phyloP scores from a whole-genome alignment of 441 rosid genomes.

The Mallotus repandus region DNA sequence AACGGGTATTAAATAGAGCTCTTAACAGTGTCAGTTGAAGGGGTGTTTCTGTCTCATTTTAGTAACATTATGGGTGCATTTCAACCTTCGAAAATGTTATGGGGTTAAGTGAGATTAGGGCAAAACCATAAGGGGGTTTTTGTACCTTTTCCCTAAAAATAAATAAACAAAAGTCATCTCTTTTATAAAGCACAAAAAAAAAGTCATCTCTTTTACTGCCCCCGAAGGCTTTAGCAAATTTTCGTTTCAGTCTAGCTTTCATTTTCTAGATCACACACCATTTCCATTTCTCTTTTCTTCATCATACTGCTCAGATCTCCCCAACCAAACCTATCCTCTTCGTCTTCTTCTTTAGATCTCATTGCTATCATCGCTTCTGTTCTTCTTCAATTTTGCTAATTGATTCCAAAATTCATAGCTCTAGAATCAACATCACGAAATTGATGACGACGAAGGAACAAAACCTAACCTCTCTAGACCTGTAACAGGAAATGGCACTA shows the following conservation, averaged over 20 bases:
- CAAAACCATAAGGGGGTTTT: too few relatives aligned
- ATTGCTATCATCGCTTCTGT: not conserved
- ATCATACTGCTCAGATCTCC: conserved; percentile 14
- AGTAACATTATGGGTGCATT: too few relatives aligned
- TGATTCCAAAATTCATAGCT: conserved; percentile 1
- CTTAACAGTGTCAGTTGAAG: too few relatives aligned
- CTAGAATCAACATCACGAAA: too few relatives aligned
- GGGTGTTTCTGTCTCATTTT: too few relatives aligned
- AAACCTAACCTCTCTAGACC: conserved; percentile 30
- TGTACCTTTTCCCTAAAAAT: not conserved
- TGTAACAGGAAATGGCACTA: conserved; percentile 52
- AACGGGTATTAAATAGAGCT: too few relatives aligned
- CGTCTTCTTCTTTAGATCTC: conserved; percentile 23
- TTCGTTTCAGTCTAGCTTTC: conserved; percentile 28
- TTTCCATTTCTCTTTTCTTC: conserved; percentile 18
- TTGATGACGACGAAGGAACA: too few relatives aligned
- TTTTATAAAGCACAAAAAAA: too few relatives aligned
- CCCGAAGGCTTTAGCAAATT: conserved; percentile 41
- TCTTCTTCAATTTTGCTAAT: not conserved
- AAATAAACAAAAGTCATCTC: too few relatives aligned
- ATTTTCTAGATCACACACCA: conserved; percentile 32
- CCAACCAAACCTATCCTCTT: not conserved
- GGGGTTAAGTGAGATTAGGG: too few relatives aligned
- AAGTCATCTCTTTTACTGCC: conserved; percentile 39
- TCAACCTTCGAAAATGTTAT: too few relatives aligned